Percentiles rank a stretch among this genome's conserved stretches.
Evolutionary conservation across 805 yeast species (phyloP).

Genomic region (Tetrapisispora iriomotensis): DNA sequence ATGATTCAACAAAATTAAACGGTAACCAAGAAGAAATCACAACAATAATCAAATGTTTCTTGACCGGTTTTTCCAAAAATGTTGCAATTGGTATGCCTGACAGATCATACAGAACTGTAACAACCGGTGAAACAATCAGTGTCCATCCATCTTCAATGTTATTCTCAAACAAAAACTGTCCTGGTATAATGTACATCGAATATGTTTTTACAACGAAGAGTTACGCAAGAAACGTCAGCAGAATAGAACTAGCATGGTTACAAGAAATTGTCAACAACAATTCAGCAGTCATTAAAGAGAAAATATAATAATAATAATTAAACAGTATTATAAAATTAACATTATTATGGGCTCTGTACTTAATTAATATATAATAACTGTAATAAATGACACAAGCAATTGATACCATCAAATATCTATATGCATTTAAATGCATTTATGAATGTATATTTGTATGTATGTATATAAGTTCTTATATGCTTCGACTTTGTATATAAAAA

Average conservation of each 20-base stretch:
- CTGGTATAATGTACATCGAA: conserved; percentile 90
- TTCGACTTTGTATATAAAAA: neutral
- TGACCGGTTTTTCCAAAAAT: conserved; percentile 75
- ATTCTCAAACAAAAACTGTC: conserved; percentile 63
- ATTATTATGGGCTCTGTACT: no score
- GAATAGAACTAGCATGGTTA: conserved; percentile 74
- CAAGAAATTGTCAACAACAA: conserved; percentile 50
- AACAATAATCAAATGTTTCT: conserved; percentile 62
- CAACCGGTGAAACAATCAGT: conserved; percentile 74
- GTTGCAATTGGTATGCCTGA: conserved; percentile 95
- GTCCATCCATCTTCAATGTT: conserved; percentile 86
- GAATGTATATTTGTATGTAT: no score
- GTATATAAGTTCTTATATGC: no score
- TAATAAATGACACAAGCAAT: no score
- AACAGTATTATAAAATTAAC: neutral
- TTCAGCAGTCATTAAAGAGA: conserved; percentile 12
- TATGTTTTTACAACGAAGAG: conserved; percentile 90
- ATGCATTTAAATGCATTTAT: no score
- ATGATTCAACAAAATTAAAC: conserved; percentile 9
- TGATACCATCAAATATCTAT: no score
- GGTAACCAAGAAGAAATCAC: conserved; percentile 30
- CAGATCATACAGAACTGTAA: conserved; percentile 77
- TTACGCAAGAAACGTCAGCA: conserved; percentile 82
- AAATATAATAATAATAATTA: neutral
- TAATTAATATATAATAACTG: no score